Evolutionary conservation across 2,329 filamentous ascomycete species (phyloP).

Genomic region (Emericellopsis atlantica): DNA sequence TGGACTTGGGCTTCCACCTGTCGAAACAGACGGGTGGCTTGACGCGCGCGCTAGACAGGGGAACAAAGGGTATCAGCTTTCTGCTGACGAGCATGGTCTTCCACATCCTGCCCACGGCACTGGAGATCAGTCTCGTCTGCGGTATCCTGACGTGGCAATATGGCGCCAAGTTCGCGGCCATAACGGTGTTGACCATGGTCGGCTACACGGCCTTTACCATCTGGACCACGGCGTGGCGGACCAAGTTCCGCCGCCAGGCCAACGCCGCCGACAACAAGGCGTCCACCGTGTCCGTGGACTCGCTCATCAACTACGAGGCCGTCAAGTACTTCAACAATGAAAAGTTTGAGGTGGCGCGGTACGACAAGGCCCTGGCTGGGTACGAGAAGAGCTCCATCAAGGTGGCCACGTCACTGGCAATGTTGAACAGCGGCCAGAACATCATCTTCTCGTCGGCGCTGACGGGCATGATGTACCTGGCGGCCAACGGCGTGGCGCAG

Average conservation of each 20-base stretch:
- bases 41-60: slow-evolving; percentile 87
- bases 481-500: slow-evolving; percentile 73
- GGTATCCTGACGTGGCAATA: slow-evolving; percentile 96
- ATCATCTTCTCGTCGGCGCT: slow-evolving; percentile 92
- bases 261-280: slow-evolving; percentile 95
- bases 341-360: slow-evolving; percentile 80
- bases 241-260: slow-evolving; percentile 87
- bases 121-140: slow-evolving; percentile 93
- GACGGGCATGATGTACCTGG: slow-evolving; percentile 97
- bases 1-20: slow-evolving; percentile 90
- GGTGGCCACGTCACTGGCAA: slow-evolving; percentile 82
- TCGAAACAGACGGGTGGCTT: slow-evolving; percentile 89
- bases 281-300: slow-evolving; percentile 91
- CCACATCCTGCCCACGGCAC: slow-evolving; percentile 81
- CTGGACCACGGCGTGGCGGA: slow-evolving; percentile 90
- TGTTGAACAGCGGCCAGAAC: slow-evolving; percentile 91
- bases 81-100: slow-evolving; percentile 97
- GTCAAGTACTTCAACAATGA: slow-evolving; percentile 99
- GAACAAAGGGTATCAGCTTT: slow-evolving; percentile 98
- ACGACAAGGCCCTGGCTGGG: slow-evolving; percentile 71
- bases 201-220: slow-evolving; percentile 97
- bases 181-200: slow-evolving; percentile 83
- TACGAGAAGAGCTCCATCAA: slow-evolving; percentile 97
- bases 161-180: slow-evolving; percentile 78
- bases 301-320: slow-evolving; percentile 95